Evolutionary conservation across 2,329 filamentous ascomycete species (phyloP), one percentile per base, ranked within the genome.

Genomic region (Colletotrichum eleusines): DNA sequence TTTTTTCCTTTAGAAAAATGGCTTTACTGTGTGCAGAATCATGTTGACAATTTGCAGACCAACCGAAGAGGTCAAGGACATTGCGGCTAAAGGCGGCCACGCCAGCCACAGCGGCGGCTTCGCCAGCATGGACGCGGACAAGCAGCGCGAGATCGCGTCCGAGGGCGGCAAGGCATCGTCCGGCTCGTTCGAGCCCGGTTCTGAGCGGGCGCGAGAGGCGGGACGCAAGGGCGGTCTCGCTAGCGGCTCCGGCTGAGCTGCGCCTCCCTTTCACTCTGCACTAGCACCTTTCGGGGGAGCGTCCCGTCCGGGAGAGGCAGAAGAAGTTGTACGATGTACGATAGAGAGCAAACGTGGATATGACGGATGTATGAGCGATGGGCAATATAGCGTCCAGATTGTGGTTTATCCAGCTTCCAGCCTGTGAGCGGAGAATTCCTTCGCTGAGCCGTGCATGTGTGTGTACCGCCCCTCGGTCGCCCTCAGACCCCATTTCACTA

Each of bases 121-220:
- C 55, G 81, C 81, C 51, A 79, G 72, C 69, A 84, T 83, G 81
- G 81, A 83, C 38, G 64, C 82, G 20, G 80, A 82, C 20, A 83
- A 80, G 75, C 79, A 88, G 86, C 79, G 81, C 26, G 82, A 88
- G 1, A 88, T 89, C 69, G 87, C 87, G 1, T 89, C 87, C 14
- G 80, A 82, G 76, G 87, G 87, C 12, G 87, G 86, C 5, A 80
- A 88, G 62, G 83, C 85, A 0, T 88, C 86, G 0, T 80, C 81
- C 44, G 86, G 87, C 5, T 86, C 83, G 3, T 89, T 89, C 64
- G 84, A 88, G 74, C 82, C 82, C 0, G 85, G 87, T 8, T 85
- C 83, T 58, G 83, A 86, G 76, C 83, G 81, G 71, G 86, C 86
- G 2, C 82, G 80, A 58, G 86, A 88, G 76, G 86, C 87, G 23